These are phyloP conservation scores for Pichia sorboxylosa DNA, from an alignment of 1,139 yeast species.

Conservation along the genomic window DNA sequence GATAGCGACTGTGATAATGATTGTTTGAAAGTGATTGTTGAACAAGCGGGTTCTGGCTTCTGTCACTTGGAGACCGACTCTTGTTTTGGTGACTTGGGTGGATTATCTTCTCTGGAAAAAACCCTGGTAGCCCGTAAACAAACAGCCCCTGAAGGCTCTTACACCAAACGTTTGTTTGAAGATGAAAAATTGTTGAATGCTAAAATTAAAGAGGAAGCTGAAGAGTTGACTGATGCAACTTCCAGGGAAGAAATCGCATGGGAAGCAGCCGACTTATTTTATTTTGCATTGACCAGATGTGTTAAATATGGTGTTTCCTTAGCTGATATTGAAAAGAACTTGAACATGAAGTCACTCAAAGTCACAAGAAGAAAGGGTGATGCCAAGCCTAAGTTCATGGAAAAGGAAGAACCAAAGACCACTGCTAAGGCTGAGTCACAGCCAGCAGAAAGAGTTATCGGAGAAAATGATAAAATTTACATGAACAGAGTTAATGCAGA, in stretches of 20 bases:
- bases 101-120: constrained; percentile 54
- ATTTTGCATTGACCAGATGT: constrained; percentile 83
- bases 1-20: constrained; percentile 88
- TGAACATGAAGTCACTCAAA: constrained; percentile 73
- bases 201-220: constrained; percentile 91
- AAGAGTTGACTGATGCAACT: constrained; percentile 80
- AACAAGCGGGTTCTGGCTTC: constrained; percentile 76
- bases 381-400: constrained; percentile 69
- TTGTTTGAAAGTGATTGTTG: constrained; percentile 75
- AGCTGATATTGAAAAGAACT: constrained; percentile 70
- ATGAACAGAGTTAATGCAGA: constrained; percentile 51
- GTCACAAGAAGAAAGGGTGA: constrained; percentile 93
- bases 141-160: constrained; percentile 82
- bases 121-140: constrained; percentile 43
- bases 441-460: constrained; percentile 14
- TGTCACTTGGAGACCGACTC: constrained; percentile 77
- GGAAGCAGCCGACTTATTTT: constrained; percentile 94
- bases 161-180: constrained; percentile 75
- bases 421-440: constrained; percentile 20
- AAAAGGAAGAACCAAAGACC: constrained; percentile 23
- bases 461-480: constrained; percentile 33
- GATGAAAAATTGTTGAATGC: constrained; percentile 70
- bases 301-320: constrained; percentile 71
- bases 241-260: constrained; percentile 69
- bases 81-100: constrained; percentile 65